These are phyloP conservation scores for Rhizopogon vinicolor DNA, from an alignment of 768 basidiomycete species.

Conservation along the genomic window DNA sequence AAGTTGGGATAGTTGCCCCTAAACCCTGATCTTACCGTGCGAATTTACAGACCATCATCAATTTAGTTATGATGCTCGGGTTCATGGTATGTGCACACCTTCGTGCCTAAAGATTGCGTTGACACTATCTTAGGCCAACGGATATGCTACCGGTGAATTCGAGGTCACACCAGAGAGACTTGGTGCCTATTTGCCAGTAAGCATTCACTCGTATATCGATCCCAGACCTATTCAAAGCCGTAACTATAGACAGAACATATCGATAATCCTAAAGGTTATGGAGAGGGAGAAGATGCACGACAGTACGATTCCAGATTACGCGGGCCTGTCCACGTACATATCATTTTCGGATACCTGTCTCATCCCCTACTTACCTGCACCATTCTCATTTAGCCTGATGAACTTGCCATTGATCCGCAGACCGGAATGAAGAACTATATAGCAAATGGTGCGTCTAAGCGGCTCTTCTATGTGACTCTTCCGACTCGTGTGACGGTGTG, in stretches of 20 bases:
- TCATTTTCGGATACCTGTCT: background rate
- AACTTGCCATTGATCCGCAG: constrained; percentile 78
- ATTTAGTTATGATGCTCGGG: constrained; percentile 85
- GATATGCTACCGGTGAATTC: constrained; percentile 80
- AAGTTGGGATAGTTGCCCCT: constrained; percentile 10
- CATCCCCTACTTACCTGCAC: background rate
- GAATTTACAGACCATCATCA: constrained; percentile 67
- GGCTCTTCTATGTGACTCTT: background rate
- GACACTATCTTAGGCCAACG: constrained; percentile 49
- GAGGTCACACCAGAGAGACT: constrained; percentile 83
- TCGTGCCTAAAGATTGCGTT: background rate
- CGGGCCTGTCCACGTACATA: constrained; percentile 69
- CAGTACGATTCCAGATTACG: constrained; percentile 73
- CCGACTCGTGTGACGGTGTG: no score
- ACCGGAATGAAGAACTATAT: constrained; percentile 98
- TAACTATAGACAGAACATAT: constrained; percentile 70
- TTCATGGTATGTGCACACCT: constrained; percentile 56
- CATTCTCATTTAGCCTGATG: constrained; percentile 48
- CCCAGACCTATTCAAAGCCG: background rate
- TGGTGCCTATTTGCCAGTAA: constrained; percentile 78
- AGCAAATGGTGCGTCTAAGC: constrained; percentile 55
- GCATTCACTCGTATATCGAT: constrained; percentile 12
- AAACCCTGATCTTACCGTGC: background rate
- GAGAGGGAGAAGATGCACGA: constrained; percentile 77
- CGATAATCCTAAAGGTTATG: constrained; percentile 91